Evolutionary conservation across 495 filamentous ascomycete species (phyloP), one percentile per base, ranked within the genome.

Genomic region (Hypoxylon lienhwacheense): DNA sequence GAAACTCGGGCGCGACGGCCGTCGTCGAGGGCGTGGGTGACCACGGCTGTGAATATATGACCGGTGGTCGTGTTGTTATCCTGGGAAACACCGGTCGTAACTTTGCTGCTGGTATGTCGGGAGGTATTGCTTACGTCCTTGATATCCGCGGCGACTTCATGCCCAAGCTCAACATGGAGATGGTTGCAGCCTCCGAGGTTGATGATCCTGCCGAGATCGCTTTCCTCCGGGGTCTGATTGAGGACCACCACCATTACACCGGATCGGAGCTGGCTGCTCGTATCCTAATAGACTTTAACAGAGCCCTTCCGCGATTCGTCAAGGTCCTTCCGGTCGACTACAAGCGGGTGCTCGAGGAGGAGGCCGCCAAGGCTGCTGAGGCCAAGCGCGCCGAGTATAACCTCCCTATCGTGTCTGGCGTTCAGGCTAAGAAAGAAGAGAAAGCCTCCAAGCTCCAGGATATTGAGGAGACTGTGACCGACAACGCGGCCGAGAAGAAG

Each of bases 41-140:
- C 69, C 93, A 99, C 67, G 90, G 92, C 37, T 97, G 92, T 67
- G 93, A 99, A 77, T 99, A 99, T 81, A 99, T 99, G 93, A 98
- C 93, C 52, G 93, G 93, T 65, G 93, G 93, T 66, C 90, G 95
- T 67, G 83, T 97, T 28, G 75, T 99, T 50, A 78, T 95, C 53
- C 79, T 99, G 35, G 93, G 93, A 50, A 83, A 85, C 64, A 96
- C 90, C 64, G 93, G 93, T n/a, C 93, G 93, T 56, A 99, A 99
- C 80, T 99, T 99, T 65, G 93, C 95, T 64, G 93, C 93, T 50
- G 93, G 93, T 77, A 99, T 99, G 93, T 97, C 91, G 64, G 93
- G 93, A 63, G 93, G 93, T 76, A 97, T 99, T 73, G 92, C 95
- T 25, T 99, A 99, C 56, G 82, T 97, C 45, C 81, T 99, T 12